phyloP scores from a whole-genome alignment of 78 protist genomes.

The Speleostelium caveatum region DNA sequence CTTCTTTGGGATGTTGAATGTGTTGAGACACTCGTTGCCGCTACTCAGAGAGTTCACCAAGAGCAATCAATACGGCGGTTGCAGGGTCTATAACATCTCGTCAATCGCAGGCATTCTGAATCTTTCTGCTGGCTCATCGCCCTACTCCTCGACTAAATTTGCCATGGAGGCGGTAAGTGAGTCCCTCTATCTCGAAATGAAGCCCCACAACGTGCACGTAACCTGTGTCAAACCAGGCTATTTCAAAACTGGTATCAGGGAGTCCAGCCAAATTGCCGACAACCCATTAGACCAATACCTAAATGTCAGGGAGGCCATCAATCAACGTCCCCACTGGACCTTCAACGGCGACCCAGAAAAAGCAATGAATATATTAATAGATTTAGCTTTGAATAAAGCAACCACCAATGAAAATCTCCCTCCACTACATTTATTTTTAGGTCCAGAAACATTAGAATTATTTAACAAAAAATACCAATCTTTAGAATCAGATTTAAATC shows the following conservation, averaged over 20 bases:
- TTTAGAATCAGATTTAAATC: constrained; percentile 10
- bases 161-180: constrained; percentile 31
- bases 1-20: constrained; percentile 47
- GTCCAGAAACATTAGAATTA: constrained; percentile 25
- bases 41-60: neutral
- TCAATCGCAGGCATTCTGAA: constrained; percentile 35
- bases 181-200: constrained; percentile 10
- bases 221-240: constrained; percentile 43
- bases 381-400: neutral
- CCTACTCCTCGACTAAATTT: constrained; percentile 34
- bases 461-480: neutral
- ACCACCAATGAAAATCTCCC: neutral
- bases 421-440: constrained; percentile 30
- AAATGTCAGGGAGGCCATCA: constrained; percentile 2
- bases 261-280: neutral
- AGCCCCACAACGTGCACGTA: constrained; percentile 19
- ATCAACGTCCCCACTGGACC: neutral
- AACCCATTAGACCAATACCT: constrained; percentile 1
- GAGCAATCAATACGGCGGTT: neutral
- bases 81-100: constrained; percentile 15
- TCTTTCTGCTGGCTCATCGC: neutral
- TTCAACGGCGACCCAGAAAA: constrained; percentile 42
- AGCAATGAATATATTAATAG: neutral
- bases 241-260: neutral
- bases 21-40: constrained; percentile 5